phyloP scores from a whole-genome alignment of 169 alveolate species.

The Eimeria praecox region DNA sequence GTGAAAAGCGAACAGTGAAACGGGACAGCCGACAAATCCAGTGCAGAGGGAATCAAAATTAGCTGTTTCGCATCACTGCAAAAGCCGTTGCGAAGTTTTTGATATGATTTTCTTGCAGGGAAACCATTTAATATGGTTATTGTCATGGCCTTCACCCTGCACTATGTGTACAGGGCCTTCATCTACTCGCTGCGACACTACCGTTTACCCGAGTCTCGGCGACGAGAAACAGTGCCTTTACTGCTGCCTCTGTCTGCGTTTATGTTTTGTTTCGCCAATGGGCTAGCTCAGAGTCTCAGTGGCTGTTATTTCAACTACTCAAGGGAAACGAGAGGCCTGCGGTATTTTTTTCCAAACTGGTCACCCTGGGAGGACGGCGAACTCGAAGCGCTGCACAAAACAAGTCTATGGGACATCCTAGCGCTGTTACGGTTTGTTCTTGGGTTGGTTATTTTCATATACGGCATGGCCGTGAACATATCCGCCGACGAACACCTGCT shows the following conservation, averaged over 20 bases:
- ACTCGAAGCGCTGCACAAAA: conserved; percentile 17
- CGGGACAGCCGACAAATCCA: background rate
- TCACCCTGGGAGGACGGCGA: background rate
- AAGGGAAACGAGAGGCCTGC: conserved; percentile 17
- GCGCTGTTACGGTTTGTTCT: conserved; percentile 6
- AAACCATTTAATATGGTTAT: background rate
- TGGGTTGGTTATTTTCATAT: background rate
- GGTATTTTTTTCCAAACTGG: background rate
- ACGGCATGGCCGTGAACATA: conserved; percentile 68
- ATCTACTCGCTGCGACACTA: conserved; percentile 46
- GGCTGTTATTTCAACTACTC: conserved; percentile 29
- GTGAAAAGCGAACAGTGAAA: background rate
- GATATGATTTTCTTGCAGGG: conserved; percentile 22
- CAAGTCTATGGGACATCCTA: background rate
- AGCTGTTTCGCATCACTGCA: background rate
- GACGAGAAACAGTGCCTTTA: conserved; percentile 20
- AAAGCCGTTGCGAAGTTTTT: background rate
- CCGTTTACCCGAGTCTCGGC: background rate
- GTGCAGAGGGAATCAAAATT: background rate
- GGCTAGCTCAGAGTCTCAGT: conserved; percentile 34
- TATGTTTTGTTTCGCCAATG: conserved; percentile 16
- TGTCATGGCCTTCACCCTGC: conserved; percentile 40
- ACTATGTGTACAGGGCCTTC: conserved; percentile 29
- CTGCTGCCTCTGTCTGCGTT: background rate
- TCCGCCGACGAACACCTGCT: conserved; percentile 11